Conservation (phyloP, 768 basidiomycete species). For the Brasilioporus rufonigricans region DNA sequence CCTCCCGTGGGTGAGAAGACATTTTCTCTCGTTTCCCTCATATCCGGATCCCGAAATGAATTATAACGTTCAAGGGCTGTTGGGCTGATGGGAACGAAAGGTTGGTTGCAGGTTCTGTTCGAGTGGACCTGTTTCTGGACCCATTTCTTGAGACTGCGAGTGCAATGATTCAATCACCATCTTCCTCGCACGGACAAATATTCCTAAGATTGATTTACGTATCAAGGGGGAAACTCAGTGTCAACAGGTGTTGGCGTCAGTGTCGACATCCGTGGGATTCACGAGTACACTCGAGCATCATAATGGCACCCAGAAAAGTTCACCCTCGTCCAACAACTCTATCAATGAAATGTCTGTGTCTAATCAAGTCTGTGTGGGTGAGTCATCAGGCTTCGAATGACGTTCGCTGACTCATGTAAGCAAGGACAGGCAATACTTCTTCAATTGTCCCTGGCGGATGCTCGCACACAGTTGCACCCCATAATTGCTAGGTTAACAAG, state of each 20-base stretch:
- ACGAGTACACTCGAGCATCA: neutral
- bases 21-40: slow-evolving; percentile 1
- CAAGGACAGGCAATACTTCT: neutral
- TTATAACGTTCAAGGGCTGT: slow-evolving; percentile 1
- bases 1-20: slow-evolving; percentile 12
- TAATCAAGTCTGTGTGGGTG: slow-evolving; percentile 13
- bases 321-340: neutral
- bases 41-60: slow-evolving; percentile 9
- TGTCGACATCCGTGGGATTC: slow-evolving; percentile 14
- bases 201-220: slow-evolving; percentile 2
- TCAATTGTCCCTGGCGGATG: slow-evolving; percentile 6
- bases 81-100: slow-evolving; percentile 2
- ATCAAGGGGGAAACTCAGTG: neutral
- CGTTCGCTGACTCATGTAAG: slow-evolving; percentile 6
- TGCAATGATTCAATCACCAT: too few relatives aligned
- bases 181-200: too few relatives aligned
- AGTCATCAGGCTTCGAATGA: slow-evolving; percentile 18
- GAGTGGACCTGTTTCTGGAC: neutral
- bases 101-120: slow-evolving; percentile 2
- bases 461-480: slow-evolving; percentile 9
- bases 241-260: neutral
- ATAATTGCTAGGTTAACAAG: slow-evolving; percentile 21
- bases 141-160: neutral
- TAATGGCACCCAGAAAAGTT: neutral
- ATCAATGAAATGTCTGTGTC: slow-evolving; percentile 4